Evolutionary conservation across 495 filamentous ascomycete genomes (phyloP).

Genomic region (Xylaria scruposa): DNA sequence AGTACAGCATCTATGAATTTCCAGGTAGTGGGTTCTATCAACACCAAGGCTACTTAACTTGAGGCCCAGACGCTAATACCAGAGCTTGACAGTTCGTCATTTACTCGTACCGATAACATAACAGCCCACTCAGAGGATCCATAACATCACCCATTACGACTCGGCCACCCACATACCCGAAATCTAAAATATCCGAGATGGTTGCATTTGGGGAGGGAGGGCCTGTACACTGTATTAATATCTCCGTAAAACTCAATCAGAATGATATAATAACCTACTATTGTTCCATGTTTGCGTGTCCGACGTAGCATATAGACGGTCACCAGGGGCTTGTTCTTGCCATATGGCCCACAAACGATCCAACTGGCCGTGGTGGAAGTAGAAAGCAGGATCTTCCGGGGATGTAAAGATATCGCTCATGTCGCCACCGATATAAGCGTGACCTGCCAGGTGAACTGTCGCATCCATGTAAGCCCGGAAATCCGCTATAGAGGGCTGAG

Average conservation of each 20-base stretch:
- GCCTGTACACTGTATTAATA: background rate
- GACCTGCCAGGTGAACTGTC: background rate
- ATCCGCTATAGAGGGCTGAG: background rate
- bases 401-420: slow-evolving; percentile 31
- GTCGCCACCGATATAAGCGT: background rate
- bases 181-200: slow-evolving; percentile 1
- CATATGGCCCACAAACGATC: slow-evolving; percentile 70
- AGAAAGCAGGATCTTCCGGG: slow-evolving; percentile 69
- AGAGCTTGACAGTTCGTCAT: background rate
- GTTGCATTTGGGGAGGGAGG: background rate
- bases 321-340: slow-evolving; percentile 53
- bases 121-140: background rate
- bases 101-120: slow-evolving; percentile 1
- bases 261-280: background rate
- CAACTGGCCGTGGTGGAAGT: slow-evolving; percentile 66
- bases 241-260: background rate
- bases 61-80: background rate
- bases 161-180: background rate
- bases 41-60: background rate
- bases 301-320: slow-evolving; percentile 10
- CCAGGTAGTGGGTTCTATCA: background rate
- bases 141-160: background rate
- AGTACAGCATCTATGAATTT: background rate
- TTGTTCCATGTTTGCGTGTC: background rate
- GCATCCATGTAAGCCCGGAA: background rate